Conservation (phyloP, 768 basidiomycete genomes). For the Termitomyces bulborhizus region DNA sequence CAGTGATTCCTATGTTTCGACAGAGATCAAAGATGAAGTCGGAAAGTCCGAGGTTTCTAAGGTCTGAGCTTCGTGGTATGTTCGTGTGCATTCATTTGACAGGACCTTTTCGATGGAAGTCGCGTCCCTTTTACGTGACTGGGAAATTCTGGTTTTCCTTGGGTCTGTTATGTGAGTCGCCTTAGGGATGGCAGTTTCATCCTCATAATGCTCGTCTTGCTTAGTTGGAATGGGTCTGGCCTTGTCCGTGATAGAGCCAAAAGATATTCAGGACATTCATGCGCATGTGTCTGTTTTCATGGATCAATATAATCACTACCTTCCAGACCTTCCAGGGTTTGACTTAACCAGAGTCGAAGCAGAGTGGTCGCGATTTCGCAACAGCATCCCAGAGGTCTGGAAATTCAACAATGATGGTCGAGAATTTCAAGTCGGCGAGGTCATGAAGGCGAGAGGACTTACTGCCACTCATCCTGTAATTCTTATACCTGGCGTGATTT, state of each 20-base stretch:
- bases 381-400: constrained; percentile 74
- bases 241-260: constrained; percentile 59
- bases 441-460: constrained; percentile 56
- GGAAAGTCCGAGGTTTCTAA: constrained; percentile 18
- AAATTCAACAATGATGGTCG: constrained; percentile 76
- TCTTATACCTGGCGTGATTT: constrained; percentile 86
- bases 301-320: constrained; percentile 62
- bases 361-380: constrained; percentile 65
- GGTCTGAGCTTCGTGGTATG: neutral
- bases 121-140: constrained; percentile 21
- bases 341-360: constrained; percentile 63
- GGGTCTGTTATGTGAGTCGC: constrained; percentile 49
- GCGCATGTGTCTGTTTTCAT: constrained; percentile 59
- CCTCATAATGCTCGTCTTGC: neutral
- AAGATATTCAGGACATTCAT: constrained; percentile 64
- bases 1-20: neutral
- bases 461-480: constrained; percentile 73
- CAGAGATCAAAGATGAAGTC: constrained; percentile 12
- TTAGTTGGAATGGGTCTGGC: constrained; percentile 64
- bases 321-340: constrained; percentile 57
- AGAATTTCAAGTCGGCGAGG: constrained; percentile 74
- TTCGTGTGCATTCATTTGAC: neutral
- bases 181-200: neutral
- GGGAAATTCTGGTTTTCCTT: constrained; percentile 66
- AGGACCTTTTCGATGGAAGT: constrained; percentile 12